Evolutionary conservation across 805 yeast species (phyloP).

Genomic region (Hagleromyces aurorensis): DNA sequence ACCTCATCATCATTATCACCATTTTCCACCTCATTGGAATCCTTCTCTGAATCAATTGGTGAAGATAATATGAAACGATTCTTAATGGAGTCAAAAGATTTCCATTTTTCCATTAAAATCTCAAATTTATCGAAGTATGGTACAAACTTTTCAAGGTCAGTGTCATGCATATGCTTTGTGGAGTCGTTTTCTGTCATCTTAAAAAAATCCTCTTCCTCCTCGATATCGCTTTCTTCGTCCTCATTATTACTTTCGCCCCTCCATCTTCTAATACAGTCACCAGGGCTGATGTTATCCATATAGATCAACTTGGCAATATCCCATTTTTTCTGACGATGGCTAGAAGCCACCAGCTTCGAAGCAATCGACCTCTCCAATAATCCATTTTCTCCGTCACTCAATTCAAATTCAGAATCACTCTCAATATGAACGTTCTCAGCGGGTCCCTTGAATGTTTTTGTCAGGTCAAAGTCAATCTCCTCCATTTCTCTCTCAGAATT

Average conservation of each 20-base stretch:
- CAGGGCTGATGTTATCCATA: conserved; percentile 67
- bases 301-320: conserved; percentile 76
- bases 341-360: conserved; percentile 46
- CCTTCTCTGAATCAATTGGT: conserved; percentile 25
- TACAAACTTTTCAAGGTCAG: conserved; percentile 28
- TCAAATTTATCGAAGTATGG: conserved; percentile 31
- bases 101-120: conserved; percentile 27
- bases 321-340: conserved; percentile 49
- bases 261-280: conserved; percentile 69
- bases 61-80: conserved; percentile 28
- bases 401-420: conserved; percentile 46
- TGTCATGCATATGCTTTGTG: conserved; percentile 8
- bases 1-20: conserved; percentile 36
- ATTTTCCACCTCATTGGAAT: conserved; percentile 22
- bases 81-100: conserved; percentile 23
- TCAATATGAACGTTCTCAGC: conserved; percentile 38
- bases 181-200: conserved; percentile 36
- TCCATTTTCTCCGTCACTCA: conserved; percentile 33
- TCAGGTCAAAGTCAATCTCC: conserved; percentile 40
- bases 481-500: conserved; percentile 40
- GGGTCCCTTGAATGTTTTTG: conserved; percentile 26
- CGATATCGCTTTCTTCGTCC: conserved; percentile 36
- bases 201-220: conserved; percentile 36
- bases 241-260: conserved; percentile 42
- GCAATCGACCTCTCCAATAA: conserved; percentile 43